These are phyloP conservation scores for Skeletonema grethae DNA, from an alignment of 108 stramenopile genomes.

Conservation along the genomic window DNA sequence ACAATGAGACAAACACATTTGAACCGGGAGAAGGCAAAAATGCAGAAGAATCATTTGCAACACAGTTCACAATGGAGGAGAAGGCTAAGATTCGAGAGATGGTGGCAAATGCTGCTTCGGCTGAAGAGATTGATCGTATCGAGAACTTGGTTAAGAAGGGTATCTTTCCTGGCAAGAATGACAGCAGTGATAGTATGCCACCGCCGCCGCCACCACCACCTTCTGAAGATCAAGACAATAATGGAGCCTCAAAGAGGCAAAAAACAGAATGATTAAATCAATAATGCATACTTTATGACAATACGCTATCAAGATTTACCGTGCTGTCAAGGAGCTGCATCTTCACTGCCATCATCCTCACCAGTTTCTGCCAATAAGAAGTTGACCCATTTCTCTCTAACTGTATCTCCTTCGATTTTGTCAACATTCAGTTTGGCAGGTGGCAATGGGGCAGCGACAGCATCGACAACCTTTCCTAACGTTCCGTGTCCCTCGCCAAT, in stretches of 20 bases:
- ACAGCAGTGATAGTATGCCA: neutral
- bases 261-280: conserved; percentile 21
- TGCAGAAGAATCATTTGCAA: conserved; percentile 70
- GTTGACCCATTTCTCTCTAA: conserved; percentile 86
- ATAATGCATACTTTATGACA: neutral
- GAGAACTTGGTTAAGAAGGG: conserved; percentile 76
- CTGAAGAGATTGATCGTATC: conserved; percentile 83
- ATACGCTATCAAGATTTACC: neutral
- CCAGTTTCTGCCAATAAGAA: conserved; percentile 88
- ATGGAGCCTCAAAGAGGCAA: conserved; percentile 22
- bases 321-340: neutral
- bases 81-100: conserved; percentile 75
- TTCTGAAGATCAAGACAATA: conserved; percentile 11
- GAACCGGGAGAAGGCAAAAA: conserved; percentile 76
- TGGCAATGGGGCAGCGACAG: conserved; percentile 77
- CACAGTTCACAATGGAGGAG: conserved; percentile 76
- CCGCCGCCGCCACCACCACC: conserved; percentile 33
- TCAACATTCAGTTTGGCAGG: conserved; percentile 75
- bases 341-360: conserved; percentile 35
- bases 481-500: conserved; percentile 53
- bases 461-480: conserved; percentile 57
- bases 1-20: conserved; percentile 63
- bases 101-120: conserved; percentile 74
- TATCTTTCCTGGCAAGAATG: conserved; percentile 53
- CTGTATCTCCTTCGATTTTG: conserved; percentile 79